Conservation (phyloP, 345 rosid species). For the Acer campestre region DNA sequence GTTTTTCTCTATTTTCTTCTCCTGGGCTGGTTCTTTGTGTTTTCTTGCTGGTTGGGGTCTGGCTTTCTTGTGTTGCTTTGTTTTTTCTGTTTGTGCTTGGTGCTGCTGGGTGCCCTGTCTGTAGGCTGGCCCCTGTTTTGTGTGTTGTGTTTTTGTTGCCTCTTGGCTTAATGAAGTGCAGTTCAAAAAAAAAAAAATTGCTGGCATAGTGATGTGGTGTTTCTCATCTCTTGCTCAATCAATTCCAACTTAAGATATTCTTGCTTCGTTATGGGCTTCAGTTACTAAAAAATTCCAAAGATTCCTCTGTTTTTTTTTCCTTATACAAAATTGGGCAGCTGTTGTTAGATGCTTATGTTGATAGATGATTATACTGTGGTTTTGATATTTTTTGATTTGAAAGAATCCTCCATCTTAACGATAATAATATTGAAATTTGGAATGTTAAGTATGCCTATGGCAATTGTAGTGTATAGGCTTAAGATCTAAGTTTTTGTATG, state of each 20-base stretch:
- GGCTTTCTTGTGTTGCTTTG: no score
- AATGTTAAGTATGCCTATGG: not conserved
- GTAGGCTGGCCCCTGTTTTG: no score
- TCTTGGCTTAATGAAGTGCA: no score
- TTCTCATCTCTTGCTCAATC: not conserved
- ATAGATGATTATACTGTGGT: not conserved
- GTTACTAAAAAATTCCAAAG: no score
- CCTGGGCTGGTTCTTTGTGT: no score
- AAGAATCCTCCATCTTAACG: not conserved
- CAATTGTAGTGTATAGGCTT: not conserved
- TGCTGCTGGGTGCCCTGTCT: no score
- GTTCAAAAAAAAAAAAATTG: no score
- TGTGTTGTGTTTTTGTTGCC: no score
- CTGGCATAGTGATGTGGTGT: not conserved
- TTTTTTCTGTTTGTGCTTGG: no score
- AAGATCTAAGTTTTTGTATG: constrained; percentile 11
- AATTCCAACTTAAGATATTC: not conserved
- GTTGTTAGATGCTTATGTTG: not conserved
- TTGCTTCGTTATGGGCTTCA: not conserved
- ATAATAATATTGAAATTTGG: not conserved
- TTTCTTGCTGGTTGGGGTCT: no score
- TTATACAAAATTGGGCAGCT: not conserved
- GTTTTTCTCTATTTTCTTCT: no score
- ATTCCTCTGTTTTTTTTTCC: not conserved
- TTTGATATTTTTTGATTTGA: not conserved